Percentiles rank a stretch among this genome's conserved stretches.
Conservation (phyloP, 768 basidiomycete species). For the Russula sp. region DNA sequence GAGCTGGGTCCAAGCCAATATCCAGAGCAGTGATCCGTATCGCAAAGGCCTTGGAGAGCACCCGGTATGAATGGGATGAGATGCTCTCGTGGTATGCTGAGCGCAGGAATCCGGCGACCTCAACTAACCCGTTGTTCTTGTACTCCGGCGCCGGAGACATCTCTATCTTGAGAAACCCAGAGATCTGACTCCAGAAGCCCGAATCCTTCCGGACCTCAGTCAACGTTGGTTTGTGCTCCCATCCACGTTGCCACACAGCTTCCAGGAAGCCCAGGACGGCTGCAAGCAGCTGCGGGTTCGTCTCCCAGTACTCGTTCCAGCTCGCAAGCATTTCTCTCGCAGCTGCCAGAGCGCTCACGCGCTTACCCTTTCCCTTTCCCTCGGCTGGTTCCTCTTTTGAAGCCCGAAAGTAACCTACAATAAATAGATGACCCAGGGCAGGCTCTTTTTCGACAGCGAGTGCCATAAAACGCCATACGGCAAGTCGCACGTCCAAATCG, state of each 20-base stretch:
- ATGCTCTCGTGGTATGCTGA: constrained; percentile 58
- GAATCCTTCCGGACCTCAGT: constrained; percentile 49
- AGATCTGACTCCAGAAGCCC: constrained; percentile 66
- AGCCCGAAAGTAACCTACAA: constrained; percentile 62
- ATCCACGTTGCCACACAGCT: constrained; percentile 72
- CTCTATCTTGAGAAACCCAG: constrained; percentile 57
- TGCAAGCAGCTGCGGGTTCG: constrained; percentile 69
- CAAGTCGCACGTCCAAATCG: constrained; percentile 61
- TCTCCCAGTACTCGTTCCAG: constrained; percentile 74
- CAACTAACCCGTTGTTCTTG: constrained; percentile 43
- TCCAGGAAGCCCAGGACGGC: constrained; percentile 72
- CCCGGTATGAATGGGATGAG: constrained; percentile 59
- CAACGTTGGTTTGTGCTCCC: constrained; percentile 61
- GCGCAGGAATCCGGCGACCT: constrained; percentile 44
- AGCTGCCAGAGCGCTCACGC: constrained; percentile 56
- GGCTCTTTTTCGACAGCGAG: constrained; percentile 83
- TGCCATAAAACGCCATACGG: constrained; percentile 80
- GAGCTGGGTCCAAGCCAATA: constrained; percentile 53
- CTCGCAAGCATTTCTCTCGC: constrained; percentile 59
- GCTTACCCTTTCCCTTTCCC: constrained; percentile 32
- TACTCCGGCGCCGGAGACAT: constrained; percentile 72
- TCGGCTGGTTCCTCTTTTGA: constrained; percentile 37
- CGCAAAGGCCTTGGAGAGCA: constrained; percentile 66
- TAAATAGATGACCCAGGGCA: constrained; percentile 72
- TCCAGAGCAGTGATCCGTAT: constrained; percentile 71